Base-by-base conservation (phyloP, 1,284 basidiomycete genomes). In the Ceratobasidium sp. region DNA sequence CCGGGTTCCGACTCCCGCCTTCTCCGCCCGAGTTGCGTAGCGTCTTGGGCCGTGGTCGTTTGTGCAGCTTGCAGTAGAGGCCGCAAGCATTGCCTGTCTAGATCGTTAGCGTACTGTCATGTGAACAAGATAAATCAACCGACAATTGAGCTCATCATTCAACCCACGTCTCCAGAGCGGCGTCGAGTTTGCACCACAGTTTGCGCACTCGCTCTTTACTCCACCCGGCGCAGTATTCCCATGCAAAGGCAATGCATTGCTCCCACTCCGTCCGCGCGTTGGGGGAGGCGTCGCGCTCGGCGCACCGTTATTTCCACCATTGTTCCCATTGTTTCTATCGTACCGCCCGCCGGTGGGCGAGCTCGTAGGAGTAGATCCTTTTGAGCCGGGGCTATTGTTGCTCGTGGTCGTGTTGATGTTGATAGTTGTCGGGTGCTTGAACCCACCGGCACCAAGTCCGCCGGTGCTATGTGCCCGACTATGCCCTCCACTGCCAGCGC, bases 61-160 rank as follows among this genome's bases (percentile, higher is more conserved):
- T 94, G 82, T 94, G 92, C 90, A 76, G 77, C 34, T 75, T 75
- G 46, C 78, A 61, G 61, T 76, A 77, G 40, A 77, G 56, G 7
- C 78, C 78, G 46, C 78, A 79, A 5, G 78, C 78, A 44, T 77
- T 59, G 57, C 65, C 54, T 66, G 37, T 29, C 46, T 6, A 37
- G 7, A 1, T 7, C 34, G 40, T 56, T n/a, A 64, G 49, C 11
- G 51, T 69, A 54, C 52, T 78, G 74, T 34, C 76, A 51, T 13
- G 77, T 54, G 76, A 78, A 71, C 34, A 37, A 62, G 73, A 13
- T 64, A 52, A 13, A 43, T 49, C 34, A n/a, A 86, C 89, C 77
- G 80, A 92, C 93, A 94, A 81, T 95, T 94, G 76, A 94, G 83
- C 84, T 95, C 93, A 80, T 94, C 92, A 79, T 94, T 94, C 79